Evolutionary conservation across 2,329 filamentous ascomycete genomes (phyloP), one percentile per base, ranked within the genome.

Genomic region (Ophiostoma angusticollis): DNA sequence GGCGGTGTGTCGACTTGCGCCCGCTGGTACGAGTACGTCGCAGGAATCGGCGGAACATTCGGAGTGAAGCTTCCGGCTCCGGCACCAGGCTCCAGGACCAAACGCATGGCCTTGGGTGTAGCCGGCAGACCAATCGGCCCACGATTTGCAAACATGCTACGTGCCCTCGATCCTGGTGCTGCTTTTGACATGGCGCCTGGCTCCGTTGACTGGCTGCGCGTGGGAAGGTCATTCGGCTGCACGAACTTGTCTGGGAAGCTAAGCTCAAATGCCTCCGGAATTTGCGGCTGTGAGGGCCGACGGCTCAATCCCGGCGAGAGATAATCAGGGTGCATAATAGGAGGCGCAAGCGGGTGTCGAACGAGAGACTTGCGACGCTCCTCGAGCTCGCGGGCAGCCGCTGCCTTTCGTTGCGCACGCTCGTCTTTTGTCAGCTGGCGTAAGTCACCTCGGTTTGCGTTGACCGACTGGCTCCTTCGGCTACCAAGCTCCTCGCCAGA

Each of bases 51-150:
- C 14, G 72, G 71, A 5, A 74, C 61, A n/a, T 78, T 54, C 41
- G 47, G 55, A 21, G 38, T 14, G 4, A 31, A 35, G 4, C 41
- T 45, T 31, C 50, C 50, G 27, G 67, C 62, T 33, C 50, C 51
- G 30, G 67, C 62, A 42, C 78, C 70, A 3, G 67, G 59, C 47
- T 74, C 72, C 49, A 89, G 77, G 31, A 84, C 76, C 2, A 93
- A 76, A 16, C 82, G 75, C 86, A 95, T 93, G 1, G 86, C 86
- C 61, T 84, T 79, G 22, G 89, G 87, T 1, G 87, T 95, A 2
- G 86, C 84, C 12, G 89, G 86, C n/a, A 94, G 70, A 1, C 86
- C 87, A 37, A 89, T 70, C 6, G 70, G 64, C 1, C 57, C 57
- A 43, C 55, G 61, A 37, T 57, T 58, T 12, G 64, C 63, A 45